Conservation (phyloP, 768 basidiomycete genomes). For the Clitopilus passeckerianus region DNA sequence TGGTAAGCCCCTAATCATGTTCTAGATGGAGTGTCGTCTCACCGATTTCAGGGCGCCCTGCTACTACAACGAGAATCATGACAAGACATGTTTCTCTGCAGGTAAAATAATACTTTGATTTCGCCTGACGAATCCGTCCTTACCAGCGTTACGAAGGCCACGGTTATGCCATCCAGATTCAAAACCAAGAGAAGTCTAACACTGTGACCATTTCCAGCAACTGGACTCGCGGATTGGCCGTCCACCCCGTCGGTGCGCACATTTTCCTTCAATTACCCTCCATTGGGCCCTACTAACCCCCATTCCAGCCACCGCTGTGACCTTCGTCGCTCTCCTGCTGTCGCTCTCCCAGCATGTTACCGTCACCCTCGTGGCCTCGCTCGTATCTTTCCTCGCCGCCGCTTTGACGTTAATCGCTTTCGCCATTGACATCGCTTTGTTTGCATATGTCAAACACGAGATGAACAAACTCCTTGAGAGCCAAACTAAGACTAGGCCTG, state of each 20-base stretch:
- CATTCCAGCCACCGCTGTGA: conserved; percentile 42
- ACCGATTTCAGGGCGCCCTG: conserved; percentile 52
- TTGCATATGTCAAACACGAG: conserved; percentile 53
- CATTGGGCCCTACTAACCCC: neutral
- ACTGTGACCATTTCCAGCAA: conserved; percentile 41
- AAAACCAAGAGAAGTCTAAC: conserved; percentile 28
- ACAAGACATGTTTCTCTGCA: conserved; percentile 42
- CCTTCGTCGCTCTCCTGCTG: conserved; percentile 59
- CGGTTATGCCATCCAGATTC: conserved; percentile 48
- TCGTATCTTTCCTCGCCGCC: conserved; percentile 70
- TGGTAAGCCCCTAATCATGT: neutral
- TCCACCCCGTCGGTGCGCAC: conserved; percentile 69
- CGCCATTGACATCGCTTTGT: conserved; percentile 73
- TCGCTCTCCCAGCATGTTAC: conserved; percentile 55
- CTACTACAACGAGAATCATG: conserved; percentile 36
- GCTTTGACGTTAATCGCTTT: conserved; percentile 67
- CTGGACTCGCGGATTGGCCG: conserved; percentile 71
- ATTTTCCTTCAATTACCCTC: neutral
- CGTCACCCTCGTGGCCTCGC: conserved; percentile 56
- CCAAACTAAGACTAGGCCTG: conserved; percentile 45
- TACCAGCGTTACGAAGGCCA: conserved; percentile 28
- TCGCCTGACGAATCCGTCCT: neutral
- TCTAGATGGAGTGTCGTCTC: neutral
- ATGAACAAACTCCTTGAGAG: conserved; percentile 44
- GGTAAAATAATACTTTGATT: conserved; percentile 27